Base-by-base conservation (phyloP, 441 rosid genomes). In the Pelargonium cotyledonis region DNA sequence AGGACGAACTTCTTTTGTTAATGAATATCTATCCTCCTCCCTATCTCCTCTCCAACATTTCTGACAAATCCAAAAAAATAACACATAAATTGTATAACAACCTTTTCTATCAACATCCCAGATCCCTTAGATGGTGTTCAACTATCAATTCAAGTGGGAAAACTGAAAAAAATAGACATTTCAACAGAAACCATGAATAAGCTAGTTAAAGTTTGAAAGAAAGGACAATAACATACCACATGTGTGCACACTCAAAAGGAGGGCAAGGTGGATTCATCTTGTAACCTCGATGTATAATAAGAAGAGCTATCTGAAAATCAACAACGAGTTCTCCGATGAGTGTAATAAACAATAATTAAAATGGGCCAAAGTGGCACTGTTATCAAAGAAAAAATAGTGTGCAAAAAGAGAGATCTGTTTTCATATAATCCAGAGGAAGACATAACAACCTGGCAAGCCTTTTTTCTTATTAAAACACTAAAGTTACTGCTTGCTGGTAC, bases 401-500 rank as follows among this genome's bases (percentile, higher is more conserved):
- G 61, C 31, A 67, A 10, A 65, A 38, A 66, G 31, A 60, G 6
- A 64, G 57, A 65, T 40, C 47, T 40, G 15, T 41, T 49, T 57
- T 65, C 35, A 29, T 57, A 47, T 10, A 51, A 68, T 69, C 67
- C 57, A 72, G 65, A 77, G 72, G 76, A 75, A 75, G 78, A 55
- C 68, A 65, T 72, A 74, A 73, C 79, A 76, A 95, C 99, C 97
- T 95, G 95, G 91, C 92, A 84, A 60, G 92, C 99, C 75, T 85
- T 78, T 82, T 91, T 84, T 76, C 88, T 86, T 40, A 93, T 91
- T 67, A 95, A 80, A 74, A 83, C 68, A 78, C 94, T 95, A 85
- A 95, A 95, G 88, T 92, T 95, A 79, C 89, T 88, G 96, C 99
- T 95, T 68, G 75, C 85, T 63, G 99, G 92, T 75, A 95, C 98